Conservation (phyloP, 2,329 filamentous ascomycete genomes). For the Fusarium sp. region DNA sequence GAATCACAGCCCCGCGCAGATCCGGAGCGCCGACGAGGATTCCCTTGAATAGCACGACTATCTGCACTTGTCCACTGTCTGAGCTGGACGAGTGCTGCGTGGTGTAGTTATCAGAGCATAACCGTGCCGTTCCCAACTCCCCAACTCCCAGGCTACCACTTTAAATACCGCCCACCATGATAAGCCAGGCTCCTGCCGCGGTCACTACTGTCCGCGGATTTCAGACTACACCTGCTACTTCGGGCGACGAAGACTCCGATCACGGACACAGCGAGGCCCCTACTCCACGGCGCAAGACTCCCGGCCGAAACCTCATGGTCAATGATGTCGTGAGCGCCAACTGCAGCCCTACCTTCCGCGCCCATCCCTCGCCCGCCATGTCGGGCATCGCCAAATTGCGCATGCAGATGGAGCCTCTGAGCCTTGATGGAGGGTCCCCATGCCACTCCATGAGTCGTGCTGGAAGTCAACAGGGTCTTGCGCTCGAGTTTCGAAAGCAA, state of each 20-base stretch:
- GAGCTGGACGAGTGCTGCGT: conserved; percentile 28
- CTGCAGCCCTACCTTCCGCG: conserved; percentile 68
- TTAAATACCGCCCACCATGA: conserved; percentile 50
- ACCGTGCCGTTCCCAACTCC: conserved; percentile 25
- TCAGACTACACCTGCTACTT: conserved; percentile 61
- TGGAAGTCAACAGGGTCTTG: conserved; percentile 51
- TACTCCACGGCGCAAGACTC: conserved; percentile 50
- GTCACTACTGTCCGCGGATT: conserved; percentile 67
- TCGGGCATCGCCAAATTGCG: conserved; percentile 86
- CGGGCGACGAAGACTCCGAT: conserved; percentile 68
- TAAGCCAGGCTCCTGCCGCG: conserved; percentile 58
- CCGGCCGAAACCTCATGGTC: conserved; percentile 56
- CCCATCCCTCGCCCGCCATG: conserved; percentile 62
- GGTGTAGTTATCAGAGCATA: conserved; percentile 31
- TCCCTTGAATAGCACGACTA: conserved; percentile 50
- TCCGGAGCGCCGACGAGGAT: conserved; percentile 67
- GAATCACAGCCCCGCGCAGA: conserved; percentile 64
- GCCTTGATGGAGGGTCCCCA: conserved; percentile 66
- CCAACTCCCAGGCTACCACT: conserved; percentile 2
- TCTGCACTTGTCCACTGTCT: conserved; percentile 27
- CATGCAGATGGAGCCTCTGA: conserved; percentile 81
- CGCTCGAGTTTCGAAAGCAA: conserved; percentile 59
- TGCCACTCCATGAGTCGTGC: conserved; percentile 65
- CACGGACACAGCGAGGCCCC: conserved; percentile 52
- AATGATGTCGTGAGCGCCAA: conserved; percentile 69